Evolutionary conservation across 345 rosid genomes (phyloP).

Genomic region (Linum trigynum): DNA sequence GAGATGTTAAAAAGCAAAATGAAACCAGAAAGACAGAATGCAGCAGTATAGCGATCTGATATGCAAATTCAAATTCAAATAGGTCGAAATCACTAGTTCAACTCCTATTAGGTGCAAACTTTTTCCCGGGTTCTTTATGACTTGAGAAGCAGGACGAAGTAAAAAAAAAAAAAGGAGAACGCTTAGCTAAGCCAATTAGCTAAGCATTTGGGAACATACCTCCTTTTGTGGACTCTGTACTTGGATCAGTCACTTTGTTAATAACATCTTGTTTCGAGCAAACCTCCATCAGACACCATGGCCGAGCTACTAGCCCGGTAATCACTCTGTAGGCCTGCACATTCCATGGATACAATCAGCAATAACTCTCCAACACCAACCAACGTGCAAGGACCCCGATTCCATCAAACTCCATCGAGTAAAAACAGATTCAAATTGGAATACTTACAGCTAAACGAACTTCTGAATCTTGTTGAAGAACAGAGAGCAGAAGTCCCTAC

Average conservation of each 20-base stretch:
- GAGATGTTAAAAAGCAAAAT: neutral
- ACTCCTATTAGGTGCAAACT: neutral
- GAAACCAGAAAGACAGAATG: neutral
- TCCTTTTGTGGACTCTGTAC: constrained; percentile 59
- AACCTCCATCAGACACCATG: constrained; percentile 81
- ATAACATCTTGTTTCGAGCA: constrained; percentile 70
- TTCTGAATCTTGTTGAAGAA: constrained; percentile 77
- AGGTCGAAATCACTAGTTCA: neutral
- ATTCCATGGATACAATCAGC: neutral
- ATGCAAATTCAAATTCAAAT: neutral
- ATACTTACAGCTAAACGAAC: constrained; percentile 59
- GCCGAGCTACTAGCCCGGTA: constrained; percentile 63
- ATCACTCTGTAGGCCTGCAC: constrained; percentile 67
- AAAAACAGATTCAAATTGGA: constrained; percentile 10
- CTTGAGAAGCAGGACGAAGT: neutral
- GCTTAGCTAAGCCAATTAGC: neutral
- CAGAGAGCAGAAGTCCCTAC: constrained; percentile 68
- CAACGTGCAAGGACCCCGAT: neutral
- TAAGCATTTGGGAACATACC: constrained; percentile 28
- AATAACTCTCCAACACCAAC: neutral
- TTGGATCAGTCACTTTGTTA: constrained; percentile 49
- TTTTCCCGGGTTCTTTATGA: neutral
- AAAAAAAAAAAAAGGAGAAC: neutral
- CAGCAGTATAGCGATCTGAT: neutral
- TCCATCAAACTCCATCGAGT: no score